These are phyloP conservation scores for Rauvolfia tetraphylla DNA, from an alignment of 257 asterid genomes.

Conservation along the genomic window DNA sequence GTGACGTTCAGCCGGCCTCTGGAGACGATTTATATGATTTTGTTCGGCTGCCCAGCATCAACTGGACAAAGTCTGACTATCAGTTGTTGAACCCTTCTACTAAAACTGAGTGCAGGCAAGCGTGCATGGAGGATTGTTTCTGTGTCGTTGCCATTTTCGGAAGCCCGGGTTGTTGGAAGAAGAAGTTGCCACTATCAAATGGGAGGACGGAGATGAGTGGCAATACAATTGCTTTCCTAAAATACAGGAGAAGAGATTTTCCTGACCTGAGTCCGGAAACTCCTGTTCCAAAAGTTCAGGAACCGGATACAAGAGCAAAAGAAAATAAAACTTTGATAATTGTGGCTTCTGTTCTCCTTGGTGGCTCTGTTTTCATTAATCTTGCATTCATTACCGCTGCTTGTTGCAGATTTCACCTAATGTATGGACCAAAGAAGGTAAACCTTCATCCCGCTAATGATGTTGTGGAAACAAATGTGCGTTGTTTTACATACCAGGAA, in stretches of 20 bases:
- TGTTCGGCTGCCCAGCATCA: slow-evolving; percentile 15
- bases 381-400: background rate
- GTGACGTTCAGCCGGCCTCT: slow-evolving; percentile 8
- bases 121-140: slow-evolving; percentile 43
- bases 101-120: background rate
- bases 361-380: slow-evolving; percentile 19
- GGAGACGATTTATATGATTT: slow-evolving; percentile 19
- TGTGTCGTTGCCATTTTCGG: slow-evolving; percentile 37
- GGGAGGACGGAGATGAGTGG: slow-evolving; percentile 22
- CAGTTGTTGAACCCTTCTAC: background rate
- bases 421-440: background rate
- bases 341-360: slow-evolving; percentile 15
- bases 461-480: background rate
- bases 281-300: background rate
- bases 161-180: slow-evolving; percentile 34
- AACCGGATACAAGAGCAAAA: background rate
- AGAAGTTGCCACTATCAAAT: slow-evolving; percentile 33
- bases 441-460: background rate
- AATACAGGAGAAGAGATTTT: slow-evolving; percentile 18
- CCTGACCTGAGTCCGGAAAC: background rate
- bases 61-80: slow-evolving; percentile 2
- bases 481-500: background rate
- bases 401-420: background rate
- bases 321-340: background rate
- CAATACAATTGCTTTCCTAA: slow-evolving; percentile 19